Evolutionary conservation across 768 basidiomycete genomes (phyloP).

Genomic region (Phaeotremella skinneri): DNA sequence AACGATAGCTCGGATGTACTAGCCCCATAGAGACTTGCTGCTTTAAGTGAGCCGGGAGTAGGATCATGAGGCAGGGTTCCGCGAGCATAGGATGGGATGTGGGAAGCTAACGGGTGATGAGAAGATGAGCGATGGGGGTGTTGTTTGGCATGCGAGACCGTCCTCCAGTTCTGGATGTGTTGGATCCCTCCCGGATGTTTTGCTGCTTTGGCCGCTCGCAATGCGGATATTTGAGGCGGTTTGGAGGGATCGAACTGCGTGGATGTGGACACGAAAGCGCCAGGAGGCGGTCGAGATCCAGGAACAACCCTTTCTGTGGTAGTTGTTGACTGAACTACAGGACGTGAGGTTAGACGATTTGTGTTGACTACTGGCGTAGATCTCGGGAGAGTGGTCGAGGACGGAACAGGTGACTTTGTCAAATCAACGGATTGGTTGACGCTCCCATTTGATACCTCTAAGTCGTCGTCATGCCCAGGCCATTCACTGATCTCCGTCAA

Average conservation of each 20-base stretch:
- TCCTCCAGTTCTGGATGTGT: constrained; percentile 47
- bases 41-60: constrained; percentile 22
- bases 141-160: constrained; percentile 22
- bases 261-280: background rate
- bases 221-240: background rate
- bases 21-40: background rate
- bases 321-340: background rate
- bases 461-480: constrained; percentile 27
- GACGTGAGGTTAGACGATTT: background rate
- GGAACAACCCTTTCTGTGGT: constrained; percentile 21
- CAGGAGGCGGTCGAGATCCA: constrained; percentile 22
- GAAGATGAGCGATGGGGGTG: background rate
- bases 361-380: constrained; percentile 2
- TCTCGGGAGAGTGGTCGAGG: background rate
- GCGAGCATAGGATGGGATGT: constrained; percentile 33
- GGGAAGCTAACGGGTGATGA: constrained; percentile 24
- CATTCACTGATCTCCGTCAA: constrained; percentile 39
- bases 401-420: too few relatives aligned
- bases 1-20: constrained; percentile 10
- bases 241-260: background rate
- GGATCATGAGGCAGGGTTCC: constrained; percentile 21
- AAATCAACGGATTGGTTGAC: background rate
- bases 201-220: background rate
- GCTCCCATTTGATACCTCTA: constrained; percentile 9
- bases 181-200: constrained; percentile 2